A percentile compares a stretch with the other conserved stretches of the same genome.
Evolutionary conservation across 202 grass and related monocot genomes (phyloP).

Genomic region (Setaria viridis): DNA sequence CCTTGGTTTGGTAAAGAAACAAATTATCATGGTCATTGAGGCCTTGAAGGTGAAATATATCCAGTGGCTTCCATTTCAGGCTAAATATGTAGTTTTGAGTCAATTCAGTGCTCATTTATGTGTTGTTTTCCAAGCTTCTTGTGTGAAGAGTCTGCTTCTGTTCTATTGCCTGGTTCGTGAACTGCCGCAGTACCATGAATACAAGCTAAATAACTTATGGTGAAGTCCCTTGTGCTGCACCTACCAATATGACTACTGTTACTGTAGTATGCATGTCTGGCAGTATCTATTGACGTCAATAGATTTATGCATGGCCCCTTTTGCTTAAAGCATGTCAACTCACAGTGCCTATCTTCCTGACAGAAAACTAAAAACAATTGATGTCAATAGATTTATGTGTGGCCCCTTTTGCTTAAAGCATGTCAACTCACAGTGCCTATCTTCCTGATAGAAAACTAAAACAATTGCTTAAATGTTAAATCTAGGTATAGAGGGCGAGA

Average conservation of each 20-base stretch:
- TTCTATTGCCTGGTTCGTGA: background rate
- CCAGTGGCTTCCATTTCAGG: background rate
- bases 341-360: background rate
- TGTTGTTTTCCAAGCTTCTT: background rate
- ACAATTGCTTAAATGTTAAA: background rate
- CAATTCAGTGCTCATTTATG: background rate
- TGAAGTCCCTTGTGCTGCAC: background rate
- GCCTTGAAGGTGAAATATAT: no score
- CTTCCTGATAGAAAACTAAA: background rate
- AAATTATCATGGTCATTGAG: background rate
- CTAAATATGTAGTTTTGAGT: background rate
- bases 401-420: background rate
- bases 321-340: background rate
- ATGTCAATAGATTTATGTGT: background rate
- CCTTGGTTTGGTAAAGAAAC: background rate
- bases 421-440: background rate
- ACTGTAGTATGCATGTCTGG: background rate
- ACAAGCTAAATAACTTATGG: background rate
- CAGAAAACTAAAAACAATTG: background rate
- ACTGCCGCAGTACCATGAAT: background rate
- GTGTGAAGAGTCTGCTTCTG: background rate
- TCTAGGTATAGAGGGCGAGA: background rate
- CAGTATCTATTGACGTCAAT: background rate
- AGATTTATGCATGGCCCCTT: background rate
- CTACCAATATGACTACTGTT: background rate